Conservation (phyloP, 345 rosid species). For the Eutrema yunnanense region DNA sequence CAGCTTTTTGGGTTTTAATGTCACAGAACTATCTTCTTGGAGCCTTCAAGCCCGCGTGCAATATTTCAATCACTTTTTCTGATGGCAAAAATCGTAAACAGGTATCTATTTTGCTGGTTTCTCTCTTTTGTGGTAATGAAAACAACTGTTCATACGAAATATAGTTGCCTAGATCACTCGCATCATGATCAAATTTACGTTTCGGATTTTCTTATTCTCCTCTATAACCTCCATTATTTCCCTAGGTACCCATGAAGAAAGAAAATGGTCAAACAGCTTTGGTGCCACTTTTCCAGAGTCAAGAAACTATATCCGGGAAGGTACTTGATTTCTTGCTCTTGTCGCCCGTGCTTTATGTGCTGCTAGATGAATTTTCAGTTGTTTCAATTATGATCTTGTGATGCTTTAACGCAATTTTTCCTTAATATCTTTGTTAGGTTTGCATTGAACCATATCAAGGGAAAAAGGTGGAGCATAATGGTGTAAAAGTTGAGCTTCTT, state of each 20-base stretch:
- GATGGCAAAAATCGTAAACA: slow-evolving; percentile 90
- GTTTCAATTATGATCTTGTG: background rate
- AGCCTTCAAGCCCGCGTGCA: slow-evolving; percentile 96
- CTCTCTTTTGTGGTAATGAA: background rate
- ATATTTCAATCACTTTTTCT: slow-evolving; percentile 57
- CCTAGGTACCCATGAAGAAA: slow-evolving; percentile 82
- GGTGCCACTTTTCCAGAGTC: slow-evolving; percentile 90
- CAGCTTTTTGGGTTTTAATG: background rate
- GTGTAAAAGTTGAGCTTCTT: slow-evolving; percentile 91
- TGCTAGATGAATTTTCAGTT: background rate
- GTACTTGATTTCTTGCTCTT: slow-evolving; percentile 29
- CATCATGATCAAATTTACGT: background rate
- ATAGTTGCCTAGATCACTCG: no score
- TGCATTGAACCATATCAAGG: slow-evolving; percentile 87
- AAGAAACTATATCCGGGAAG: slow-evolving; percentile 87
- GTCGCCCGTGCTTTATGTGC: no score
- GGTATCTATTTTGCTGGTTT: slow-evolving; percentile 34
- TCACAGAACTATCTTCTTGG: slow-evolving; percentile 84
- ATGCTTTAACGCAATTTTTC: background rate
- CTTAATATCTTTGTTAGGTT: slow-evolving; percentile 40
- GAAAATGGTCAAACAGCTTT: slow-evolving; percentile 81
- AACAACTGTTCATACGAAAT: background rate
- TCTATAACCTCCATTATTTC: background rate
- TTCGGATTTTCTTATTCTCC: background rate
- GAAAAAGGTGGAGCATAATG: slow-evolving; percentile 92